Evolutionary conservation across 306 rosid genomes (phyloP), one percentile per base, ranked within the genome.

Genomic region (Cucumis sativus): DNA sequence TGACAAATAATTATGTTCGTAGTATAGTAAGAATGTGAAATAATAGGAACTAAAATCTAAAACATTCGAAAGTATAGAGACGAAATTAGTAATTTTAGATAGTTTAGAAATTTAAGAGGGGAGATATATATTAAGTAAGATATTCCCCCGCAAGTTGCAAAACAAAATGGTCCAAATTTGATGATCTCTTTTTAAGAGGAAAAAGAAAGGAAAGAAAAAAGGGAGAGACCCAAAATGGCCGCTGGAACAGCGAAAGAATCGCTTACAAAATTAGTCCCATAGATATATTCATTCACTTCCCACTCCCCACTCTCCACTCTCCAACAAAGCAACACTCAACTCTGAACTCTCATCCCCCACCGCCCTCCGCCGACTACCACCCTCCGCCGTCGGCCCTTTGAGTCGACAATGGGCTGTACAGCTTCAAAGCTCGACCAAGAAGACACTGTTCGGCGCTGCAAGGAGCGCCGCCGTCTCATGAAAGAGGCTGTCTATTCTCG

Each of bases 381-480:
- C 16, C 21, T 13, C 13, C 37, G 37, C 37, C 69, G 43, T 40
- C 67, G 58, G 15, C n/a, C 40, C 21, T 4, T 11, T 4, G 37
- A 33, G 41, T 45, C 28, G 61, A 66, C 5, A 88, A 94, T 96
- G 99, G 99, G 99, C 61, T 96, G 99, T 77, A 9, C 99, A 55
- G 97, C 90, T 8, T 96, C 99, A 1, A 96, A 92, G 87, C 88
- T 92, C 0, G 93, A 92, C 78, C 89, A 96, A 74, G 99, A 96
- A 85, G 99, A 96, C 84, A 92, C 96, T 0, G 99, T 96, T 6
- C 83, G 91, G 67, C 93, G 99, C 39, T 92, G 99, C 84, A 96
- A 92, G 88, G 97, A 96, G 72, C 90, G 99, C 6, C 98, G 99
- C 60, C 92, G 93, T 70, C 89, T 96, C 18, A 96, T 96, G 89